Conservation (phyloP, 2,329 filamentous ascomycete species). For the Fusarium buxicola region DNA sequence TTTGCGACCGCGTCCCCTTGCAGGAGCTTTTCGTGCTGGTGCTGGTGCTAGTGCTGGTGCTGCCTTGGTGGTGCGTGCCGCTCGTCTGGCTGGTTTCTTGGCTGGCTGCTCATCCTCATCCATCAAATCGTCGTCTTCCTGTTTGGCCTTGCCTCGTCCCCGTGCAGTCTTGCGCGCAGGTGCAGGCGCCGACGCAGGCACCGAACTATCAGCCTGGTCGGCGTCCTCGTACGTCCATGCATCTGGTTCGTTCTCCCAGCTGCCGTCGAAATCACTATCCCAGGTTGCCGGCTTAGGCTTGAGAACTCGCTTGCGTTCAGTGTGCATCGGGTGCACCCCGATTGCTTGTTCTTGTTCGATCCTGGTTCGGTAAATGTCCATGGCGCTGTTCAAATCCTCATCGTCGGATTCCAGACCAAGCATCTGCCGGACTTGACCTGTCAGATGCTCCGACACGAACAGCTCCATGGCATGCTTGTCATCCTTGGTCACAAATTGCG, state of each 20-base stretch:
- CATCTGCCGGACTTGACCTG: constrained; percentile 77
- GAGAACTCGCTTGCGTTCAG: constrained; percentile 58
- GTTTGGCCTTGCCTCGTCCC: constrained; percentile 38
- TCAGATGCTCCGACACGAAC: constrained; percentile 79
- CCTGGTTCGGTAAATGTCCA: constrained; percentile 77
- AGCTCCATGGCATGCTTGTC: constrained; percentile 92
- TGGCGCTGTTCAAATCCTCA: constrained; percentile 75
- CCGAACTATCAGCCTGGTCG: constrained; percentile 23
- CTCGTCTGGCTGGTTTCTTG: constrained; percentile 49
- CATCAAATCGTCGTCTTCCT: constrained; percentile 46
- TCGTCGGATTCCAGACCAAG: constrained; percentile 74
- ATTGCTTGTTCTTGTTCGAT: constrained; percentile 78
- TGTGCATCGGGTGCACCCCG: constrained; percentile 61
- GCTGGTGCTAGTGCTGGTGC: constrained; percentile 60
- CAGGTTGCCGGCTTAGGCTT: constrained; percentile 83
- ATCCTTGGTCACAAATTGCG: constrained; percentile 93
- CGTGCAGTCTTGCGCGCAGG: constrained; percentile 20
- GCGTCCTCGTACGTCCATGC: constrained; percentile 57
- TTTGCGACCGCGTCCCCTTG: constrained; percentile 55
- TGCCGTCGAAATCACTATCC: constrained; percentile 90
- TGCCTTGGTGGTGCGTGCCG: constrained; percentile 54
- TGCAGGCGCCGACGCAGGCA: background rate
- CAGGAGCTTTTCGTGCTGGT: constrained; percentile 59
- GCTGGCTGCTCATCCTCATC: constrained; percentile 60
- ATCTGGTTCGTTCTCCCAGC: constrained; percentile 83